A percentile compares a stretch with the other conserved stretches of the same genome.
These are phyloP conservation scores for Orychophragmus violaceus DNA, from an alignment of 345 rosid species.

Conservation along the genomic window DNA sequence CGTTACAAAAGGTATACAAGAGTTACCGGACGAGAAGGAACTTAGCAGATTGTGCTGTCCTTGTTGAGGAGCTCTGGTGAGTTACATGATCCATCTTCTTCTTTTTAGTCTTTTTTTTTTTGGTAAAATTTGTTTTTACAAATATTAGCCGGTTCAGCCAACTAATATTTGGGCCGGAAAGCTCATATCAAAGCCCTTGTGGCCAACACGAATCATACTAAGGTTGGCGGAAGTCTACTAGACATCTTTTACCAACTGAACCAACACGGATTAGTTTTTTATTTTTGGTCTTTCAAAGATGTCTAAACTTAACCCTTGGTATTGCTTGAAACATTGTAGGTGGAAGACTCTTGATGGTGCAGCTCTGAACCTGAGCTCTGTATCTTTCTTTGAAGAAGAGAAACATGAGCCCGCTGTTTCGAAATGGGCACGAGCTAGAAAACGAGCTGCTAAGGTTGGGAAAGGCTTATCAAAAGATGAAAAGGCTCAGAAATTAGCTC, in stretches of 20 bases:
- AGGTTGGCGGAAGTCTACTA: too few species aligned
- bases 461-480: conserved; percentile 68
- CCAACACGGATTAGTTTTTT: too few species aligned
- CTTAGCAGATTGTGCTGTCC: conserved; percentile 65
- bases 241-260: too few species aligned
- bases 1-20: conserved; percentile 75
- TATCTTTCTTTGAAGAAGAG: conserved; percentile 52
- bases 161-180: too few species aligned
- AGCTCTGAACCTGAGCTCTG: conserved; percentile 41
- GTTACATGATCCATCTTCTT: conserved; percentile 19
- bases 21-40: conserved; percentile 84
- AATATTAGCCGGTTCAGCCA: too few species aligned
- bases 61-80: conserved; percentile 64
- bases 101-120: too few species aligned
- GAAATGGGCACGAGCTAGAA: conserved; percentile 58
- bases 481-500: conserved; percentile 69
- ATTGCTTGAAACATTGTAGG: conserved; percentile 30
- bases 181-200: too few species aligned
- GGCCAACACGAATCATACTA: too few species aligned
- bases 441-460: conserved; percentile 66
- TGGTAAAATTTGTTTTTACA: too few species aligned
- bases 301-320: neutral
- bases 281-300: neutral
- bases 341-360: conserved; percentile 64
- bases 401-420: conserved; percentile 55